Evolutionary conservation across 2,329 filamentous ascomycete genomes (phyloP).

Genomic region (Penicillium sp.): DNA sequence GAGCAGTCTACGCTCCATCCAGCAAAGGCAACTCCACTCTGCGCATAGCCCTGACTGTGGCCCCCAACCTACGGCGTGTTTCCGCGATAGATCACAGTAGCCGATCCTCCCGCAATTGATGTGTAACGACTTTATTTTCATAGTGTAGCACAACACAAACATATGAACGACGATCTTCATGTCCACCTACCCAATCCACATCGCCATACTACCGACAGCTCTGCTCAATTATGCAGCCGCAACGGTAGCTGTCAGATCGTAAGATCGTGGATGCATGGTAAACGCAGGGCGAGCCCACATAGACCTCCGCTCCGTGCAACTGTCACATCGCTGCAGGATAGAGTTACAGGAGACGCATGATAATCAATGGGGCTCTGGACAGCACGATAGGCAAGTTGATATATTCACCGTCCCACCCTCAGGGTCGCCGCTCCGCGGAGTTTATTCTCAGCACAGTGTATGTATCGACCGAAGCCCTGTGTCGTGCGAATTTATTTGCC

Average conservation of each 20-base stretch:
- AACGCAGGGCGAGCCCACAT: conserved; percentile 5
- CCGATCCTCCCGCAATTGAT: neutral
- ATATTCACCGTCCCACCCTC: neutral
- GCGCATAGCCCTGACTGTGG: conserved; percentile 9
- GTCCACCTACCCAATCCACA: neutral
- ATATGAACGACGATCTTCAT: conserved; percentile 1
- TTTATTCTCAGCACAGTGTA: neutral
- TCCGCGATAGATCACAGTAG: conserved; percentile 7
- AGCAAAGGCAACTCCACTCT: neutral
- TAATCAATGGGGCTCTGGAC: neutral
- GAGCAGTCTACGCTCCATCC: conserved; percentile 1
- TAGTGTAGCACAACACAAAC: conserved; percentile 1
- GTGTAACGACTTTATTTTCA: neutral
- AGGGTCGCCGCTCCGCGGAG: neutral
- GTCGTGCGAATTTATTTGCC: neutral
- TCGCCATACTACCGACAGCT: no score
- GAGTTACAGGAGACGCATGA: conserved; percentile 3
- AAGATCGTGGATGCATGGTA: conserved; percentile 5
- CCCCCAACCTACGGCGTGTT: neutral
- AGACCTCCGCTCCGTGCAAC: conserved; percentile 7
- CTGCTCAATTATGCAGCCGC: neutral
- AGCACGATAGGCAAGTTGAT: neutral
- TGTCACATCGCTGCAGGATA: conserved; percentile 7
- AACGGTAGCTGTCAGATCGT: conserved; percentile 10
- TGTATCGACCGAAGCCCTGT: neutral